Conservation (phyloP, 2,329 filamentous ascomycete genomes). For the Ascochyta viciae-villosae region DNA sequence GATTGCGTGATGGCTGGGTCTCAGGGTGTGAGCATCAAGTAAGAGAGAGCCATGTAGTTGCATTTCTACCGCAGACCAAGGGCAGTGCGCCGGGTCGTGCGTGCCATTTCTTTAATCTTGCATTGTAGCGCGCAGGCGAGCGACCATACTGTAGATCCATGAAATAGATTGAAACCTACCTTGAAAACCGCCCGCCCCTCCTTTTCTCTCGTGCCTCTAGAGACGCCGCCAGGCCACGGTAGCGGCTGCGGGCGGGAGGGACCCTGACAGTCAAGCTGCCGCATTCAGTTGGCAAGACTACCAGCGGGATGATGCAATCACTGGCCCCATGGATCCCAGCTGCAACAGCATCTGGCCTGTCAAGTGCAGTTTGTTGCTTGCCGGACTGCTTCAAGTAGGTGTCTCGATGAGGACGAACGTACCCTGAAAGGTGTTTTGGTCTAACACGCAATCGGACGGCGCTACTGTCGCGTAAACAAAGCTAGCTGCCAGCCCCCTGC, state of each 20-base stretch:
- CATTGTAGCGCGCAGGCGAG: slow-evolving; percentile 4
- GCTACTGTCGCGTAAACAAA: slow-evolving; percentile 18
- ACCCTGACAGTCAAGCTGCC: slow-evolving; percentile 4
- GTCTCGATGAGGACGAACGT: slow-evolving; percentile 1
- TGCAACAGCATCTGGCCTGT: background rate
- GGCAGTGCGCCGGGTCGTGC: slow-evolving; percentile 21
- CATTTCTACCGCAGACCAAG: slow-evolving; percentile 9
- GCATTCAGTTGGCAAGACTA: background rate
- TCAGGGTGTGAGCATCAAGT: background rate
- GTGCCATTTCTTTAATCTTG: slow-evolving; percentile 1
- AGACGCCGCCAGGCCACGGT: background rate
- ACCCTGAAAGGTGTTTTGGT: background rate
- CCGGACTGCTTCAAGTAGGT: background rate
- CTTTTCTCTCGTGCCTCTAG: background rate
- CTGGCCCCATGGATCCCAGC: background rate
- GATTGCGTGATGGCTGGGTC: background rate
- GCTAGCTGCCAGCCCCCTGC: slow-evolving; percentile 15
- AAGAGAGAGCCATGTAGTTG: background rate
- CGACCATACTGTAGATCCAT: slow-evolving; percentile 2
- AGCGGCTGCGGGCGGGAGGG: slow-evolving; percentile 8
- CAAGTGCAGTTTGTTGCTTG: background rate
- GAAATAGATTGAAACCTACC: background rate
- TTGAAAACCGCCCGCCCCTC: background rate
- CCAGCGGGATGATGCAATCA: background rate
- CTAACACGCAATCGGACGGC: slow-evolving; percentile 7